A percentile compares a stretch with the other conserved stretches of the same genome.
Evolutionary conservation across 371 early-diverging fungal species (phyloP).

Genomic region (Mucor sp.): DNA sequence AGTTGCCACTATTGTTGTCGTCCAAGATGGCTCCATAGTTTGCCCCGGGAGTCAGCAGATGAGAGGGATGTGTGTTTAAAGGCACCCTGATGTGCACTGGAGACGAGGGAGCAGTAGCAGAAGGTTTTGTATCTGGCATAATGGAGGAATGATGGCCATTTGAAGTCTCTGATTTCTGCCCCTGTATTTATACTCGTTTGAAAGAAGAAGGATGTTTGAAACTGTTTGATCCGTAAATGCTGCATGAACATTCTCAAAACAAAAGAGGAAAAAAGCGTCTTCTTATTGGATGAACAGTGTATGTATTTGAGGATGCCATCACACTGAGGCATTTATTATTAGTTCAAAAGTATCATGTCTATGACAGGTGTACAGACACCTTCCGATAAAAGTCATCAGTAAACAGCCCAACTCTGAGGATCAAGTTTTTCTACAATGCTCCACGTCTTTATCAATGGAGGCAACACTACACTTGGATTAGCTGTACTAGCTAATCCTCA

Average conservation of each 20-base stretch:
- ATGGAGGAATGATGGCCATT: background rate
- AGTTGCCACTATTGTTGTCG: background rate
- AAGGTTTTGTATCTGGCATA: background rate
- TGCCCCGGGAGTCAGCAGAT: conserved; percentile 1
- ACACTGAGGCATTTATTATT: too few relatives aligned
- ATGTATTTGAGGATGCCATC: too few relatives aligned
- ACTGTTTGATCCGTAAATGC: too few relatives aligned
- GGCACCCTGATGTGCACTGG: conserved; percentile 20
- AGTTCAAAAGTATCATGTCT: too few relatives aligned
- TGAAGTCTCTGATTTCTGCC: background rate
- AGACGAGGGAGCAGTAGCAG: background rate
- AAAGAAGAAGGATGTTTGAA: background rate
- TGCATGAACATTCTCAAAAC: background rate
- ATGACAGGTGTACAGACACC: too few relatives aligned
- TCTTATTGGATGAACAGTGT: too few relatives aligned
- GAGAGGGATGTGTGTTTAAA: conserved; percentile 37
- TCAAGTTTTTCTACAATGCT: too few relatives aligned
- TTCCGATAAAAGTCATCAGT: too few relatives aligned
- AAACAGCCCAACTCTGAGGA: too few relatives aligned
- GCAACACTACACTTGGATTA: too few relatives aligned
- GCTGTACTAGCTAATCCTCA: too few relatives aligned
- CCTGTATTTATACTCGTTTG: background rate
- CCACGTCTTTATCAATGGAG: too few relatives aligned
- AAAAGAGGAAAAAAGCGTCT: background rate
- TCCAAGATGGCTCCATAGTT: conserved; percentile 3